Base-by-base conservation (phyloP, 2,329 filamentous ascomycete species). In the Colletotrichum limetticola region DNA sequence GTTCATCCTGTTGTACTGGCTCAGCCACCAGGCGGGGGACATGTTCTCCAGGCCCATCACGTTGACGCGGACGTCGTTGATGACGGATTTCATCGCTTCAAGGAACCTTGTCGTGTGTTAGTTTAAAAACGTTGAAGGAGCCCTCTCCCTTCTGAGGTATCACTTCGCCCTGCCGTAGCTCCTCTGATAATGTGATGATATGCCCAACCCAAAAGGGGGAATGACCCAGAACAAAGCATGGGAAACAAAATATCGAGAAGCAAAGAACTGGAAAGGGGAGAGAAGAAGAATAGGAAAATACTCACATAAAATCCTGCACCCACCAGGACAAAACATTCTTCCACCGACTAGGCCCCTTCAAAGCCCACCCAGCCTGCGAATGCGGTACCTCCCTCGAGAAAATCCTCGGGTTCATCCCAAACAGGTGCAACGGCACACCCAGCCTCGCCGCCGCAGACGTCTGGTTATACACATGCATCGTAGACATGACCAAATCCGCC, bases 371-470 rank as follows among this genome's bases (percentile, higher is more conserved):
- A 4, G 69, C 53, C 60, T 74, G 72, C n/a, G 63, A 60, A 49
- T 74, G 72, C 46, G 69, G 69, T 1, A 74, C 9, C 56, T 74
- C 69, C 55, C 28, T 61, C 24, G 69, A 68, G 22, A 62, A 72
- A 4, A 66, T 69, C 46, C 72, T 63, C 42, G 65, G 69, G 19
- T 74, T 89, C 82, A 91, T 93, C 79, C 93, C 93, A 90, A 93
- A 93, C 74, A 93, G 81, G 76, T 90, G 89, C n/a, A 91, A 77
- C 1, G 90, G 89, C 49, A 91, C 85, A 0, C 89, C 89, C n/a
- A 91, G 75, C 70, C 87, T 85, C 79, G 91, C 88, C 1, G 89
- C 89, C 55, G 75, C 78, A 52, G 78, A 78, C 1, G 77, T 66
- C 68, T 79, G 77, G 9, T 76, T 77, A 28, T 76, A 79, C 60